Conservation (phyloP, 1,139 yeast species). For the Yueomyces sp. region DNA sequence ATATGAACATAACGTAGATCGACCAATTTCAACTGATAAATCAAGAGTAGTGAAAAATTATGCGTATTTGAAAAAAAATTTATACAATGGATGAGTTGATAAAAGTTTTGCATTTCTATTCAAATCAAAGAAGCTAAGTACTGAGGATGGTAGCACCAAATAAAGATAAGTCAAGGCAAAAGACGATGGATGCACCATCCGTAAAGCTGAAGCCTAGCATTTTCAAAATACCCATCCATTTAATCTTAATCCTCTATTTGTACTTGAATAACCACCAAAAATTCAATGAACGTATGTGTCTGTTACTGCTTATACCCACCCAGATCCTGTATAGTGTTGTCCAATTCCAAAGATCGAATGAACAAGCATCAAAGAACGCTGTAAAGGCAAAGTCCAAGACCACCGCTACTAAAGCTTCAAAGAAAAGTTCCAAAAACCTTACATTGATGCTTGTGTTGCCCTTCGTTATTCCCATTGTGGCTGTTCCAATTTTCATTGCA, state of each 20-base stretch:
- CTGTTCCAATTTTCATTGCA: slow-evolving; percentile 40
- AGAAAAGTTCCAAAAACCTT: slow-evolving; percentile 20
- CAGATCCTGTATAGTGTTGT: neutral
- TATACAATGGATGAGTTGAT: too few relatives aligned
- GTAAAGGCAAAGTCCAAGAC: neutral
- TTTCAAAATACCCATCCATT: neutral
- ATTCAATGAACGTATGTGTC: neutral
- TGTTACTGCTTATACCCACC: neutral
- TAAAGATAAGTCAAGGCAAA: too few relatives aligned
- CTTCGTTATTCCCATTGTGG: slow-evolving; percentile 29
- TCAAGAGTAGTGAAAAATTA: too few relatives aligned
- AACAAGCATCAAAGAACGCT: neutral
- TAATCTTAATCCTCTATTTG: neutral
- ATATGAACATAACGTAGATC: too few relatives aligned
- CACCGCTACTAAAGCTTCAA: neutral
- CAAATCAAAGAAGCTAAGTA: too few relatives aligned
- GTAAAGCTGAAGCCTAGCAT: neutral
- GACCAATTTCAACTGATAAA: too few relatives aligned
- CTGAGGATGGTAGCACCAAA: too few relatives aligned
- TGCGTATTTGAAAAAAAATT: too few relatives aligned
- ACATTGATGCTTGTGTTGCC: slow-evolving; percentile 30
- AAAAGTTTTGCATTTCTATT: too few relatives aligned
- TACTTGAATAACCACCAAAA: neutral
- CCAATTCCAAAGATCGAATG: neutral
- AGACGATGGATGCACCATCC: too few relatives aligned